Conservation (phyloP, 805 yeast species). For the Zygosaccharomyces gambellarensis region DNA sequence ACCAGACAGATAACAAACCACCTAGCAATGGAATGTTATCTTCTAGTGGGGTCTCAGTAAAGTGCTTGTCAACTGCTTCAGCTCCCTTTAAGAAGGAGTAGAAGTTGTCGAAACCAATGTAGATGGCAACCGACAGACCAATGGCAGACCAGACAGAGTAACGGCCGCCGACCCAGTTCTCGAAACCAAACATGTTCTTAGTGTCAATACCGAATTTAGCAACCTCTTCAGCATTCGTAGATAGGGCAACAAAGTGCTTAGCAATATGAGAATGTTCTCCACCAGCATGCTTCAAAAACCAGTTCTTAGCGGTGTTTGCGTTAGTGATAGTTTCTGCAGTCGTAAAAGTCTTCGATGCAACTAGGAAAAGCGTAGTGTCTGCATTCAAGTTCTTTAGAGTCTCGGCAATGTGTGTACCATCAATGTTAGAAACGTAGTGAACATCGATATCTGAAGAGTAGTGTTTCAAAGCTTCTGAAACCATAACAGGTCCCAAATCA, state of each 20-base stretch:
- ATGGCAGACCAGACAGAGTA: constrained; percentile 99
- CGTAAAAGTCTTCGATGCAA: constrained; percentile 97
- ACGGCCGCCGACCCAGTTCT: constrained; percentile 99
- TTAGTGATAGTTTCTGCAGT: constrained; percentile 97
- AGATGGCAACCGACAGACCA: constrained; percentile 91
- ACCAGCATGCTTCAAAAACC: constrained; percentile 76
- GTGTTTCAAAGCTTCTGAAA: constrained; percentile 93
- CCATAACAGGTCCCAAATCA: constrained; percentile 99
- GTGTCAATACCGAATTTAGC: constrained; percentile 95
- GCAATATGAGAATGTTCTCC: constrained; percentile 68
- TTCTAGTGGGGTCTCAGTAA: constrained; percentile 75
- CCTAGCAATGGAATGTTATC: constrained; percentile 90
- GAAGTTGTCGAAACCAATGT: constrained; percentile 93
- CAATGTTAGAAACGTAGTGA: constrained; percentile 96
- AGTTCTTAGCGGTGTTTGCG: constrained; percentile 89
- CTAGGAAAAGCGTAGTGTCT: constrained; percentile 86
- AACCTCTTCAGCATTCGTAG: constrained; percentile 89
- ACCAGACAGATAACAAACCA: constrained; percentile 94
- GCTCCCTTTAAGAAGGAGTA: constrained; percentile 93
- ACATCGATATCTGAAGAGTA: constrained; percentile 72
- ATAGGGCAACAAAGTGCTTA: constrained; percentile 94
- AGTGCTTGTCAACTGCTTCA: constrained; percentile 93
- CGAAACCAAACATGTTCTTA: constrained; percentile 97
- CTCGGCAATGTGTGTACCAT: constrained; percentile 96
- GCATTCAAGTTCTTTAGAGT: constrained; percentile 70